A percentile compares a stretch with the other conserved stretches of the same genome.
These are phyloP conservation scores for Halenospora varia DNA, from an alignment of 495 filamentous ascomycete genomes.

Conservation along the genomic window DNA sequence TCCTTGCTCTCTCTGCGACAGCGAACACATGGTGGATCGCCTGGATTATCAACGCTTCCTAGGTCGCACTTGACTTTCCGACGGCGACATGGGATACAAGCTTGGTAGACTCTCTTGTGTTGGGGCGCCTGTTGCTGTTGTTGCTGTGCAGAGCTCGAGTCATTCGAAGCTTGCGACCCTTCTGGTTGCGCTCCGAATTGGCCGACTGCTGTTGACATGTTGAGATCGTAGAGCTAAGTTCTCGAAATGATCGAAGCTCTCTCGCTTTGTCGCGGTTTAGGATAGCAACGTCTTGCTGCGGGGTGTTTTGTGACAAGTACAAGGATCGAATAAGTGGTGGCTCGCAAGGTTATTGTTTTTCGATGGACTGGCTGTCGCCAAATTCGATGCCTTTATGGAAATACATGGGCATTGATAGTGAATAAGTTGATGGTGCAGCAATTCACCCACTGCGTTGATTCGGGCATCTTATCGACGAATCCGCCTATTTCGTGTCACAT, in stretches of 20 bases:
- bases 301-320: not conserved
- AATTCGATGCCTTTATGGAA: not conserved
- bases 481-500: not conserved
- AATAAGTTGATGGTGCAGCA: not conserved
- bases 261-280: constrained; percentile 22
- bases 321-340: not conserved
- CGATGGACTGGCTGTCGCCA: not conserved
- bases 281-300: constrained; percentile 19
- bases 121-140: constrained; percentile 29
- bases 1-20: constrained; percentile 91
- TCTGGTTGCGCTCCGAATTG: constrained; percentile 14
- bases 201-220: constrained; percentile 14
- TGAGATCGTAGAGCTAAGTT: constrained; percentile 3
- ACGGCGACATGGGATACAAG: constrained; percentile 86
- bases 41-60: constrained; percentile 87
- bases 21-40: constrained; percentile 85
- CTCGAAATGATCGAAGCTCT: constrained; percentile 1
- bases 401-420: not conserved
- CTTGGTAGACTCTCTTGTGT: constrained; percentile 76
- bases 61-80: constrained; percentile 93
- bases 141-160: constrained; percentile 10
- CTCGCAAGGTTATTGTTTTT: not conserved
- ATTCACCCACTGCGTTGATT: not conserved
- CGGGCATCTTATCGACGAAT: not conserved
- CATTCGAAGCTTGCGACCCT: constrained; percentile 13